Base-by-base conservation (phyloP, 768 basidiomycete genomes). In the Mycena venus region DNA sequence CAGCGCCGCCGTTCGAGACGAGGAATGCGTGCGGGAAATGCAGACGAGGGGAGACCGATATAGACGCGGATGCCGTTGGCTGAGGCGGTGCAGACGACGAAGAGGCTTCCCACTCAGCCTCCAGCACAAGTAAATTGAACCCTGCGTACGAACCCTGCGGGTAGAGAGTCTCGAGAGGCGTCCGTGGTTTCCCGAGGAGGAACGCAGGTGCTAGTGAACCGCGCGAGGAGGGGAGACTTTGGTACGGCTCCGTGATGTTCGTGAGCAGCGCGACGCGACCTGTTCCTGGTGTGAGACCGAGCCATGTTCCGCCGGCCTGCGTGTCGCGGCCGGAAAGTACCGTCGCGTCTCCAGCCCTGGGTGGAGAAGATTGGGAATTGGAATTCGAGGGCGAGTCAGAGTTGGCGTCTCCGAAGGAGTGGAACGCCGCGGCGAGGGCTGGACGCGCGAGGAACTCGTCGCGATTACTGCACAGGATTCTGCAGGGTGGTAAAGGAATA, bases 221-320 rank as follows among this genome's bases (percentile, higher is more conserved):
- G 77, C 95, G 89, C 78, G 95, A 94, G 34, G 89, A 89, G 68
- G 82, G 73, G 75, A 88, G 90, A 60, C 82, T 79, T 74, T 79
- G 81, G 44, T 80, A 69, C n/a, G 90, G 85, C 83, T 96, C 95
- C 51, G 93, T 94, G 81, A 96, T 95, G 85, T 96, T 96, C 23
- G 95, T 96, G 29, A 96, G 79, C 63, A 96, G 80, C 15, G 93
- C 94, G 67, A 95, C 83, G 76, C 88, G 89, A 27, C 95, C 95
- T 4, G 64, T 36, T 72, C 87, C 74, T 72, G 89, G 88, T 79
- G 82, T 91, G 69, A 95, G 82, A 15, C 95, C 95, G 78, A 95
- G 88, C 95, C 95, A 96, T 40, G 95, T 94, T 53, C 95, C 95
- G 47, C 94, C 94, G 3, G 91, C 95, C 59, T 84, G 84, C 25